Evolutionary conservation across 2,329 filamentous ascomycete species (phyloP).

Genomic region (Talaromyces marneffei): DNA sequence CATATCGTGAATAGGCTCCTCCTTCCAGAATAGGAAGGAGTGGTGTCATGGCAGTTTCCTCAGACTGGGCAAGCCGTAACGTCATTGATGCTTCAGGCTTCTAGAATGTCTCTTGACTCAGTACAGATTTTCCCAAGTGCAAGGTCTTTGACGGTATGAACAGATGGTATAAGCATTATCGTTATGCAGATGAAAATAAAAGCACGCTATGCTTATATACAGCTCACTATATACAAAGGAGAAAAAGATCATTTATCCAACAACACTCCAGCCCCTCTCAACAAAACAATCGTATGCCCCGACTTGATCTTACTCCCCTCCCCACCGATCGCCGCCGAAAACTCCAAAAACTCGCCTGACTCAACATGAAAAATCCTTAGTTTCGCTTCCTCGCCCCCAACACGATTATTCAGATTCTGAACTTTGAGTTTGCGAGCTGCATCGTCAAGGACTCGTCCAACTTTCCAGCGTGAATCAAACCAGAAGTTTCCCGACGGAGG

Average conservation of each 20-base stretch:
- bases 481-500: slow-evolving; percentile 76
- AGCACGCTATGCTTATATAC: not conserved
- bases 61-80: not conserved
- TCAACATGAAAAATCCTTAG: slow-evolving; percentile 90
- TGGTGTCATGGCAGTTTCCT: not conserved
- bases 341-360: slow-evolving; percentile 77
- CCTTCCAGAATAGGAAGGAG: not conserved
- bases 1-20: not conserved
- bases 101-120: not conserved
- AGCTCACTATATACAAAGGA: not conserved
- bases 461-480: slow-evolving; percentile 79
- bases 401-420: slow-evolving; percentile 43
- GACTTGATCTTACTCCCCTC: slow-evolving; percentile 53
- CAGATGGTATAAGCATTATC: not conserved
- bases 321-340: slow-evolving; percentile 74
- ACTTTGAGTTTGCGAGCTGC: slow-evolving; percentile 39
- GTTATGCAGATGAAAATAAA: not conserved
- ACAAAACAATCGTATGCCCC: slow-evolving; percentile 83
- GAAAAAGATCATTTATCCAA: slow-evolving; percentile 5
- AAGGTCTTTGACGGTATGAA: not conserved
- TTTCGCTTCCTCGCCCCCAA: slow-evolving; percentile 56
- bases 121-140: not conserved
- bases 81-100: not conserved
- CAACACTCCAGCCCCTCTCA: slow-evolving; percentile 78
- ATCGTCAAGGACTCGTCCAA: slow-evolving; percentile 58